A percentile compares a stretch with the other conserved stretches of the same genome.
These are phyloP conservation scores for Hortiboletus flavorubellus DNA, from an alignment of 768 basidiomycete genomes.

Conservation along the genomic window DNA sequence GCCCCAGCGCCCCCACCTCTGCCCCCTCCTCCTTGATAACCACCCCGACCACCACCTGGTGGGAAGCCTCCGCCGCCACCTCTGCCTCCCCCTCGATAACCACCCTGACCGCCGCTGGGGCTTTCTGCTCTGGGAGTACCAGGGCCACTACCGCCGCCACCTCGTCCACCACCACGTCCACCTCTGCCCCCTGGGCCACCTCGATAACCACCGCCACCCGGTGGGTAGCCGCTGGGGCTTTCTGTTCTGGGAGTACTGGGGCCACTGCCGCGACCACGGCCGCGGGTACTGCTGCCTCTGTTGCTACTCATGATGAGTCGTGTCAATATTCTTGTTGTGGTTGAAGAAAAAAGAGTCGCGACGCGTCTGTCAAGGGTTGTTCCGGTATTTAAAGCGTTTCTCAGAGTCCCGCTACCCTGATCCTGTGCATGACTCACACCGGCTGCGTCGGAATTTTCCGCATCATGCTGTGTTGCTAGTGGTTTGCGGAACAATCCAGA, in stretches of 20 bases:
- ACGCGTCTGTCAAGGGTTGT: not conserved
- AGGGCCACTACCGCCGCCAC: too few relatives aligned
- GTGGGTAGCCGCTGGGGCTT: not conserved
- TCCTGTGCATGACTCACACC: slow-evolving; percentile 1
- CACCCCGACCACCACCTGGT: slow-evolving; percentile 3
- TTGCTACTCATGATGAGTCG: slow-evolving; percentile 10
- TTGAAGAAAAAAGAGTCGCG: not conserved
- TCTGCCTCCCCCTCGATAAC: too few relatives aligned
- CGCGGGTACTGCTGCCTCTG: slow-evolving; percentile 13
- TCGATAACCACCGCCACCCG: slow-evolving; percentile 4
- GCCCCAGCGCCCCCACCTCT: slow-evolving; percentile 28
- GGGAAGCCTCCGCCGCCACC: not conserved
- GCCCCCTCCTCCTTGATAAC: slow-evolving; percentile 15
- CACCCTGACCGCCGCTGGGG: not conserved
- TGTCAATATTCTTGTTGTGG: not conserved
- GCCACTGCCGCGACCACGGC: slow-evolving; percentile 13
- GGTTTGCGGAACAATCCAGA: not conserved
- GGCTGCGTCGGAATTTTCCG: not conserved
- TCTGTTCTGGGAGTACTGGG: not conserved
- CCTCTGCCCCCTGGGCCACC: slow-evolving; percentile 19
- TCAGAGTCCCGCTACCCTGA: not conserved
- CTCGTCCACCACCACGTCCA: too few relatives aligned
- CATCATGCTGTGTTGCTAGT: not conserved
- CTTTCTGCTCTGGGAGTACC: not conserved
- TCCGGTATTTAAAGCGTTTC: slow-evolving; percentile 5